Evolutionary conservation across 768 basidiomycete species (phyloP).

Genomic region (Xerocomellus dryophilus): DNA sequence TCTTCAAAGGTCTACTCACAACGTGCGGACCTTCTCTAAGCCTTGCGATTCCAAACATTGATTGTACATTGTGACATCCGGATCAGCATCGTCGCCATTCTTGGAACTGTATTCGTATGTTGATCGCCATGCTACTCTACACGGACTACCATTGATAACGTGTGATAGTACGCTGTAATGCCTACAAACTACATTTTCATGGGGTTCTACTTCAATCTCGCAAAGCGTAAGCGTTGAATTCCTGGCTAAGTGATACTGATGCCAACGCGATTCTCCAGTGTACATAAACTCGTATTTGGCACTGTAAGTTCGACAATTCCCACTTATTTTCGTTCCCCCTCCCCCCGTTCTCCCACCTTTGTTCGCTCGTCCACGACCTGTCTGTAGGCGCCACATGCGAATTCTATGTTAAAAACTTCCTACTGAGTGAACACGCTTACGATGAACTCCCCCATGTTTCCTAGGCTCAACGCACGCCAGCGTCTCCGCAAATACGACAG

Average conservation of each 20-base stretch:
- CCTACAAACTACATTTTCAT: slow-evolving; percentile 54
- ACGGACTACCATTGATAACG: neutral
- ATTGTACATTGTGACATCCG: neutral
- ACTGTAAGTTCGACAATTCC: slow-evolving; percentile 24
- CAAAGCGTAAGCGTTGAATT: slow-evolving; percentile 42
- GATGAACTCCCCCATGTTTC: neutral
- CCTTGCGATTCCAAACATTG: neutral
- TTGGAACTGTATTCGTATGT: slow-evolving; percentile 42
- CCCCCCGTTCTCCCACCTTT: neutral
- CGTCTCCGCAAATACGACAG: slow-evolving; percentile 37
- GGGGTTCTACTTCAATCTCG: slow-evolving; percentile 51
- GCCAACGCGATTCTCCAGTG: slow-evolving; percentile 30
- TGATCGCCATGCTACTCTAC: neutral
- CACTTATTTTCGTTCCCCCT: neutral
- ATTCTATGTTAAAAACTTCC: neutral
- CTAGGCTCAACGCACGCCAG: slow-evolving; percentile 46
- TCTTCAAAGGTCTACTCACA: slow-evolving; percentile 36
- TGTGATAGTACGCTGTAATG: slow-evolving; percentile 45
- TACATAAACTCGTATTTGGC: slow-evolving; percentile 59
- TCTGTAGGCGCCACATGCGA: neutral
- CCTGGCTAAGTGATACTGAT: neutral
- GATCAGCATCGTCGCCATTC: slow-evolving; percentile 44
- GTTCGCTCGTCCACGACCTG: neutral
- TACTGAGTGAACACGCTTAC: neutral
- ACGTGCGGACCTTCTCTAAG: slow-evolving; percentile 30